phyloP scores from a whole-genome alignment of 2,329 filamentous ascomycete genomes.

The Aspergillus novoparasiticus region DNA sequence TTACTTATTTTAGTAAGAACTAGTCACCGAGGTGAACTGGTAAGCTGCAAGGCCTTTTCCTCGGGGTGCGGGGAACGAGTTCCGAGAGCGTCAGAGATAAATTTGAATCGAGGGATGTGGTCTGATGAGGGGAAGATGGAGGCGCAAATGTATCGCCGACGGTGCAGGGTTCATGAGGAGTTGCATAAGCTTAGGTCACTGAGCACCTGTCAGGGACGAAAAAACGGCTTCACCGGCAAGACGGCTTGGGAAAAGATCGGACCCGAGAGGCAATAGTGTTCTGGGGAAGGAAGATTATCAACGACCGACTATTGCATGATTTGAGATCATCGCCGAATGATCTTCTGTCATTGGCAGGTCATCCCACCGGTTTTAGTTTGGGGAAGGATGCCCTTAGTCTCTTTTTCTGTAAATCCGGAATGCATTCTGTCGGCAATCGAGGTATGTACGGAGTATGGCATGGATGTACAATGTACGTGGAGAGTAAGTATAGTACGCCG shows the following conservation, averaged over 20 bases:
- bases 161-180: background rate
- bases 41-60: background rate
- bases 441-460: background rate
- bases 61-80: conserved; percentile 8
- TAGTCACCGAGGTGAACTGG: background rate
- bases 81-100: conserved; percentile 6
- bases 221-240: conserved; percentile 27
- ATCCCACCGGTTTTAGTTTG: background rate
- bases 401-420: background rate
- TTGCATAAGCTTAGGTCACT: background rate
- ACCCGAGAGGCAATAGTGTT: background rate
- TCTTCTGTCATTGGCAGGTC: background rate
- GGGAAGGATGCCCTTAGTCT: background rate
- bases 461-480: background rate
- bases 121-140: conserved; percentile 2
- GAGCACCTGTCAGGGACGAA: conserved; percentile 5
- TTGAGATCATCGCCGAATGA: conserved; percentile 2
- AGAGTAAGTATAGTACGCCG: background rate
- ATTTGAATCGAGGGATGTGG: background rate
- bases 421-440: background rate
- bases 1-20: background rate
- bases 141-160: background rate
- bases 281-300: background rate
- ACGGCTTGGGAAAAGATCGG: conserved; percentile 28
- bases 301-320: conserved; percentile 3